A percentile compares a stretch with the other conserved stretches of the same genome.
phyloP scores from a whole-genome alignment of 768 basidiomycete species.

The Hortiboletus campestris region DNA sequence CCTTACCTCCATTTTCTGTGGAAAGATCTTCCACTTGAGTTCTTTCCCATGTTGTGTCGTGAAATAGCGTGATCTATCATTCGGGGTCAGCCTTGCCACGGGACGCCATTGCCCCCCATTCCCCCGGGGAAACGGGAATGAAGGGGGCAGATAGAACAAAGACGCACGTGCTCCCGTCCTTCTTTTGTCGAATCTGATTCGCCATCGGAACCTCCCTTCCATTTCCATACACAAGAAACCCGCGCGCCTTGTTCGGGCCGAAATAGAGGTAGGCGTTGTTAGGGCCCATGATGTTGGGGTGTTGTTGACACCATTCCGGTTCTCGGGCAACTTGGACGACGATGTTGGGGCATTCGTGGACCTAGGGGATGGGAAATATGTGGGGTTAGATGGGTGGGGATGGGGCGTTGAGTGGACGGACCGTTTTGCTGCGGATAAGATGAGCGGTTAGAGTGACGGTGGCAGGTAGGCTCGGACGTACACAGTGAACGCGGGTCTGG shows the following conservation, averaged over 20 bases:
- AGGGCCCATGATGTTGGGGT: conserved; percentile 78
- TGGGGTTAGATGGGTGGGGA: neutral
- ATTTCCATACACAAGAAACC: conserved; percentile 70
- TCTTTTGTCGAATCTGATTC: conserved; percentile 54
- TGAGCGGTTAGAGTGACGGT: neutral
- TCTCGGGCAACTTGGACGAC: conserved; percentile 67
- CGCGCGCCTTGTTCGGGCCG: conserved; percentile 59
- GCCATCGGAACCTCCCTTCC: conserved; percentile 57
- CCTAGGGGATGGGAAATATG: conserved; percentile 36
- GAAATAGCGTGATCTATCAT: conserved; percentile 69
- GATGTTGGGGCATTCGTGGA: conserved; percentile 54
- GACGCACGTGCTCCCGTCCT: conserved; percentile 60
- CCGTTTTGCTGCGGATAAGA: conserved; percentile 19
- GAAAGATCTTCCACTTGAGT: conserved; percentile 71
- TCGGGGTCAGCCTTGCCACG: neutral
- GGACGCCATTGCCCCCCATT: neutral
- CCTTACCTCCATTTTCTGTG: conserved; percentile 65
- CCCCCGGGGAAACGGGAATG: neutral
- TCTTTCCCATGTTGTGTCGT: conserved; percentile 64
- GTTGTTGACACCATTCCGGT: conserved; percentile 61
- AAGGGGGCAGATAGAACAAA: conserved; percentile 2
- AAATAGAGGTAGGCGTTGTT: conserved; percentile 73
- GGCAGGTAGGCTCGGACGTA: conserved; percentile 35
- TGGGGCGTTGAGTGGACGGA: conserved; percentile 9
- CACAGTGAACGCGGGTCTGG: conserved; percentile 66